A percentile compares a stretch with the other conserved stretches of the same genome.
phyloP scores from a whole-genome alignment of 345 rosid genomes.

The Arabidopsis suecica region DNA sequence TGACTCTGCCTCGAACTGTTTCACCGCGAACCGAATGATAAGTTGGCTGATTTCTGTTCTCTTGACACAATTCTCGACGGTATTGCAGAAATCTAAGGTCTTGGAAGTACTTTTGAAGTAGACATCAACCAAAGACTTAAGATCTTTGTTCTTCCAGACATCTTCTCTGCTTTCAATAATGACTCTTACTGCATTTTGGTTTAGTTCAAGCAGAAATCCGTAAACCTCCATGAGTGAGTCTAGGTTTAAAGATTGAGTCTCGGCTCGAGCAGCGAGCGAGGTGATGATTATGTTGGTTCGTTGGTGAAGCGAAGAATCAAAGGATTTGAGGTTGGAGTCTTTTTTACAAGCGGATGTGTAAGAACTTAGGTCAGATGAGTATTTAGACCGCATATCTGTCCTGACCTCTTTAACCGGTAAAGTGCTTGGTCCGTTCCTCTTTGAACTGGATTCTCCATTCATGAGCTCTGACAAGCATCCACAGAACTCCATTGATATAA shows the following conservation, averaged over 20 bases:
- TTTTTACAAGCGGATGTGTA: slow-evolving; percentile 66
- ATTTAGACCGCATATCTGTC: slow-evolving; percentile 31
- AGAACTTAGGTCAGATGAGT: slow-evolving; percentile 56
- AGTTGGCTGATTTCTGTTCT: slow-evolving; percentile 59
- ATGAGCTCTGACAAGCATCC: slow-evolving; percentile 6
- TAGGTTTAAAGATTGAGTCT: slow-evolving; percentile 53
- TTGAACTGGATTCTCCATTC: slow-evolving; percentile 3
- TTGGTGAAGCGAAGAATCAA: slow-evolving; percentile 59
- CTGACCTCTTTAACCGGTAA: slow-evolving; percentile 3
- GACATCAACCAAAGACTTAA: slow-evolving; percentile 61
- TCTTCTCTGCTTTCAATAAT: slow-evolving; percentile 65
- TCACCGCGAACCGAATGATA: slow-evolving; percentile 60
- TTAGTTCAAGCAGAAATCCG: slow-evolving; percentile 63
- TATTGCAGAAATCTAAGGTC: slow-evolving; percentile 69
- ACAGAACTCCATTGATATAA: slow-evolving; percentile 22
- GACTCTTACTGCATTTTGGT: slow-evolving; percentile 61
- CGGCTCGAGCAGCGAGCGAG: slow-evolving; percentile 54
- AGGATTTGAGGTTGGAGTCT: slow-evolving; percentile 64
- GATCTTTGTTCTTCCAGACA: slow-evolving; percentile 62
- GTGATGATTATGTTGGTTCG: slow-evolving; percentile 60
- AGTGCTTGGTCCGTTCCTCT: not conserved
- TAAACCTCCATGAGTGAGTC: slow-evolving; percentile 72
- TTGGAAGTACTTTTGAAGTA: slow-evolving; percentile 66
- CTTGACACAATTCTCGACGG: slow-evolving; percentile 60
- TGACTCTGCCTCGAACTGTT: slow-evolving; percentile 56